Base-by-base conservation (phyloP, 164 flowering plant genomes). In the Sextonia rubra region DNA sequence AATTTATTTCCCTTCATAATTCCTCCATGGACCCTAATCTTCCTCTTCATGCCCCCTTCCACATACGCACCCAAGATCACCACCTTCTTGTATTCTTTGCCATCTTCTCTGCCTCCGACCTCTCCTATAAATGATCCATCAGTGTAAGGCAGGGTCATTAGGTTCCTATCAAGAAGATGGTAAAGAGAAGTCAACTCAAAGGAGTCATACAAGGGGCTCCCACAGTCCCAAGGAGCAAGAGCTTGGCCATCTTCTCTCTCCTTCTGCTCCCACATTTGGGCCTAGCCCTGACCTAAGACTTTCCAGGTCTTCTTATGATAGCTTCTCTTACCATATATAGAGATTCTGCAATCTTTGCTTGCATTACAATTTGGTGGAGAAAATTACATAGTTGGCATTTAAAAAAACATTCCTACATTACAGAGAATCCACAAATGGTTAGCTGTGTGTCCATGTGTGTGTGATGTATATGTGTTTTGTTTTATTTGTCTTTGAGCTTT, bases 181-280 rank as follows among this genome's bases (percentile, higher is more conserved):
- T 70, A 68, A 1, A 91, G 71, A 0, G 91, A 79, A 23, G 79
- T 90, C 71, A 91, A 47, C 44, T 91, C 94, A 66, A 77, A 85
- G 30, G 97, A 81, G 69, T 91, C 97, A 58, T 91, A 91, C 26
- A 89, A 69, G 11, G 92, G 91, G 73, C 92, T 91, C 23, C 92
- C 94, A 78, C 88, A 85, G 71, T 88, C 91, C 92, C 92, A 90
- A 66, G 77, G 48, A 11, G 60, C 47, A 9, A 24, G 17, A 2
- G 12, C 48, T 64, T 61, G 15, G 1, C 27, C 69, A 12, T 64
- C 75, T 71, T 73, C 78, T 69, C 69, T 64, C 30, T 73, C 63
- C n/a, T 78, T 70, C 7, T n/a, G 70, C 62, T 56, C 30, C 64
- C 72, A 63, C 71, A 73, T 66, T 60, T 60, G 24, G 56, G 12